phyloP scores from a whole-genome alignment of 192 early-diverging fungal genomes.

The Umbelopsis vinacea region DNA sequence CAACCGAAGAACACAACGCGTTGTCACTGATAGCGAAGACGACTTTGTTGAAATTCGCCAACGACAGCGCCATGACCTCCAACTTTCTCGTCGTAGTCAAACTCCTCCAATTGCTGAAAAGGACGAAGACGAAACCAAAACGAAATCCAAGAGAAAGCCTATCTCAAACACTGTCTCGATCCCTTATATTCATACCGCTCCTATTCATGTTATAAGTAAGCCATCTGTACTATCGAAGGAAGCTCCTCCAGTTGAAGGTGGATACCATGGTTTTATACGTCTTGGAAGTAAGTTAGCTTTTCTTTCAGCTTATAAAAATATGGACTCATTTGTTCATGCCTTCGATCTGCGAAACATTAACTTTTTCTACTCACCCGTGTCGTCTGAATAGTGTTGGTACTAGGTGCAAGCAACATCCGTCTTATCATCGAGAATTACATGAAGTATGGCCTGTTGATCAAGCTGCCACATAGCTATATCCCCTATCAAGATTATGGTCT shows the following conservation, averaged over 20 bases:
- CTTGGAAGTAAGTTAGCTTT: slow-evolving; percentile 57
- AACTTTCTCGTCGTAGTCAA: slow-evolving; percentile 20
- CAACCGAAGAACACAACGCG: slow-evolving; percentile 26
- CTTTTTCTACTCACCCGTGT: too few species aligned
- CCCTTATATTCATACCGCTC: slow-evolving; percentile 46
- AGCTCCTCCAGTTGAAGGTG: slow-evolving; percentile 69
- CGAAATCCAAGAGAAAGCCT: not conserved
- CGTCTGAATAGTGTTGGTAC: slow-evolving; percentile 60
- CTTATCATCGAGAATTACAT: slow-evolving; percentile 87
- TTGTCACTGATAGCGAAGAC: slow-evolving; percentile 43
- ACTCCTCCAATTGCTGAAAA: slow-evolving; percentile 15
- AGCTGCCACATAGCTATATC: slow-evolving; percentile 63
- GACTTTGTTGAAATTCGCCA: slow-evolving; percentile 23
- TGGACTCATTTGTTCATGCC: not conserved
- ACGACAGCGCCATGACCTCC: slow-evolving; percentile 9
- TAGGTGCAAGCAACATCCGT: slow-evolving; percentile 81
- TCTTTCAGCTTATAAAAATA: not conserved
- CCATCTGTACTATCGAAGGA: slow-evolving; percentile 83
- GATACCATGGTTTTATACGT: slow-evolving; percentile 86
- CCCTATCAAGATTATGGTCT: slow-evolving; percentile 62
- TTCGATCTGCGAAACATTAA: not conserved
- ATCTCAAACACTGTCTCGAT: not conserved
- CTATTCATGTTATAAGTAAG: slow-evolving; percentile 65
- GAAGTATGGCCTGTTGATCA: slow-evolving; percentile 86
- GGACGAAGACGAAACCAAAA: slow-evolving; percentile 9